phyloP scores from a whole-genome alignment of 2,329 filamentous ascomycete genomes.

The Apiospora arundinis region DNA sequence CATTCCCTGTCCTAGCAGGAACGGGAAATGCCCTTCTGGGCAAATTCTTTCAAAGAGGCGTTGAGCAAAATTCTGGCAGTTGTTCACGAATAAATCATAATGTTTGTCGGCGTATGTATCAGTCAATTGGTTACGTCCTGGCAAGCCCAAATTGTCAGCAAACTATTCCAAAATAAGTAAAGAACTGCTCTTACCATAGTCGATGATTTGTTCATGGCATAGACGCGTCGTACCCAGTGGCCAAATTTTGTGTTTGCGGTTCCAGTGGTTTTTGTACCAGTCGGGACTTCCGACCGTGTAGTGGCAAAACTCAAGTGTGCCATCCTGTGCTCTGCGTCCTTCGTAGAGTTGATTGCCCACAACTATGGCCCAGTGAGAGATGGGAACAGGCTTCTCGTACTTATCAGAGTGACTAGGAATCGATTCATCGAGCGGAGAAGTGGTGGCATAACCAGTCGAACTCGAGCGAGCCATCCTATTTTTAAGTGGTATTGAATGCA shows the following conservation, averaged over 20 bases:
- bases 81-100: too few species aligned
- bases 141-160: too few species aligned
- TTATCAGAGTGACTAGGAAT: neutral
- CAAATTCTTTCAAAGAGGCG: too few species aligned
- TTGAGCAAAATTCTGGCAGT: too few species aligned
- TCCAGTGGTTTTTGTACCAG: neutral
- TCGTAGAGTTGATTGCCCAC: neutral
- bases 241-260: neutral
- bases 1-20: too few species aligned
- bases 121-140: too few species aligned
- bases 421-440: too few species aligned
- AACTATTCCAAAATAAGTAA: neutral
- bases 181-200: neutral
- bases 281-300: neutral
- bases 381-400: neutral
- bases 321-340: neutral
- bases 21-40: too few species aligned
- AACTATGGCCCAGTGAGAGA: neutral
- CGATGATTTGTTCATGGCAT: neutral
- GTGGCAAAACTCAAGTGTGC: neutral
- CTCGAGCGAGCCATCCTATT: too few species aligned
- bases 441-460: too few species aligned
- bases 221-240: neutral
- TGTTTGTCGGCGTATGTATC: too few species aligned
- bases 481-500: too few species aligned